Evolutionary conservation across 352 stramenopile species (phyloP).

Genomic region (Peronospora belbahrii): DNA sequence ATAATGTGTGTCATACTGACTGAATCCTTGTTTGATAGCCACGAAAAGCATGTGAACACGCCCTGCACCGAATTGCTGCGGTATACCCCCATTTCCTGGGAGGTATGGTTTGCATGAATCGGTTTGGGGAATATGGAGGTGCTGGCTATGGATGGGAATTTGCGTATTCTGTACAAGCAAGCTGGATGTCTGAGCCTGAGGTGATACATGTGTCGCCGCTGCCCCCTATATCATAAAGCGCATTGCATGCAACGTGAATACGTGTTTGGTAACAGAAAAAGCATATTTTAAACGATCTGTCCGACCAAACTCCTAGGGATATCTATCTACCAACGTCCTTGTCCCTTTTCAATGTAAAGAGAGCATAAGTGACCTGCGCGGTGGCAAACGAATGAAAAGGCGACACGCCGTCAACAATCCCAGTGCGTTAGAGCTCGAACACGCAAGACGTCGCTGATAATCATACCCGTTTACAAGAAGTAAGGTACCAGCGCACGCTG

Average conservation of each 20-base stretch:
- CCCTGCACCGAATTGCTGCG: constrained; percentile 41
- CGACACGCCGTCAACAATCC: constrained; percentile 10
- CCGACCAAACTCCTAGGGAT: constrained; percentile 28
- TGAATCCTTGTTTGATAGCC: constrained; percentile 31
- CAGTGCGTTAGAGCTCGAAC: not conserved
- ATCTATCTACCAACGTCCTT: constrained; percentile 35
- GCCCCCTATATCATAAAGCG: constrained; percentile 12
- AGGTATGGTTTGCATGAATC: constrained; percentile 75
- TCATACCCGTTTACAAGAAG: constrained; percentile 60
- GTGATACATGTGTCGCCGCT: constrained; percentile 49
- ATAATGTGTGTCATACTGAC: not conserved
- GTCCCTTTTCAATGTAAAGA: constrained; percentile 36
- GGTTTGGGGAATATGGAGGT: constrained; percentile 59
- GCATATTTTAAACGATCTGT: constrained; percentile 28
- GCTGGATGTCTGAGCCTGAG: constrained; percentile 40
- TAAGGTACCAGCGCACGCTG: constrained; percentile 78
- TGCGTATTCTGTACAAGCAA: constrained; percentile 56
- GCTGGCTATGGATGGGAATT: constrained; percentile 73
- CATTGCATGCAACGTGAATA: not conserved
- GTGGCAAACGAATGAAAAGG: constrained; percentile 22
- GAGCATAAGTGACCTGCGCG: constrained; percentile 20
- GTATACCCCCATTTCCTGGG: constrained; percentile 61
- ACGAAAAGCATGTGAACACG: constrained; percentile 45
- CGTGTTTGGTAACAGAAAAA: constrained; percentile 9
- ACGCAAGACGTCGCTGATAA: constrained; percentile 6